phyloP scores from a whole-genome alignment of 140 eudicot species.

The Cichorium intybus region DNA sequence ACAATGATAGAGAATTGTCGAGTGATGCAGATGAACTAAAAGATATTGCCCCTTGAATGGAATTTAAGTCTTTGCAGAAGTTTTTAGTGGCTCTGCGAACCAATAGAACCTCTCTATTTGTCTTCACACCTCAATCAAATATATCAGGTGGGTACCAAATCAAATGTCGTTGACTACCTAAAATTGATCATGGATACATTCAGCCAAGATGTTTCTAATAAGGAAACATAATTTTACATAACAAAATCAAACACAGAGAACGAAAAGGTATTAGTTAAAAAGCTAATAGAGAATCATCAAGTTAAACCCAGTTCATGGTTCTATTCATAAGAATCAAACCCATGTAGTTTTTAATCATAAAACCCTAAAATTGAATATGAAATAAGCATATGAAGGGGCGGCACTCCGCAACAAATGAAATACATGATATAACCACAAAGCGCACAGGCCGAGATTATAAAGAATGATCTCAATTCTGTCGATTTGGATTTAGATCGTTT shows the following conservation, averaged over 20 bases:
- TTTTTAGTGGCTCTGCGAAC: constrained; percentile 36
- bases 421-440: constrained; percentile 18
- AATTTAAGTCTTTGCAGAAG: constrained; percentile 56
- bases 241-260: constrained; percentile 7
- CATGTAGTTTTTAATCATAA: constrained; percentile 12
- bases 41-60: constrained; percentile 72
- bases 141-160: constrained; percentile 19
- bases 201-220: constrained; percentile 3
- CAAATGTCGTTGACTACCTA: constrained; percentile 26
- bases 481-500: constrained; percentile 1
- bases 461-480: background rate
- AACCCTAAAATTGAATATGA: constrained; percentile 24
- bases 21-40: constrained; percentile 56
- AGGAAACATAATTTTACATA: background rate
- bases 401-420: constrained; percentile 12
- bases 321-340: background rate
- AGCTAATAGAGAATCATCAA: background rate
- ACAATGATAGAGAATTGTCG: constrained; percentile 75
- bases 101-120: constrained; percentile 41
- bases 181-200: constrained; percentile 3
- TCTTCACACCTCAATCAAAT: constrained; percentile 10
- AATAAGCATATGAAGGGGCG: background rate
- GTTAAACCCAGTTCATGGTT: constrained; percentile 11
- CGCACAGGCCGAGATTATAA: constrained; percentile 8
- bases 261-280: constrained; percentile 5